Evolutionary conservation across 2,329 filamentous ascomycete species (phyloP).

Genomic region (Aaosphaeria pasadenensis): DNA sequence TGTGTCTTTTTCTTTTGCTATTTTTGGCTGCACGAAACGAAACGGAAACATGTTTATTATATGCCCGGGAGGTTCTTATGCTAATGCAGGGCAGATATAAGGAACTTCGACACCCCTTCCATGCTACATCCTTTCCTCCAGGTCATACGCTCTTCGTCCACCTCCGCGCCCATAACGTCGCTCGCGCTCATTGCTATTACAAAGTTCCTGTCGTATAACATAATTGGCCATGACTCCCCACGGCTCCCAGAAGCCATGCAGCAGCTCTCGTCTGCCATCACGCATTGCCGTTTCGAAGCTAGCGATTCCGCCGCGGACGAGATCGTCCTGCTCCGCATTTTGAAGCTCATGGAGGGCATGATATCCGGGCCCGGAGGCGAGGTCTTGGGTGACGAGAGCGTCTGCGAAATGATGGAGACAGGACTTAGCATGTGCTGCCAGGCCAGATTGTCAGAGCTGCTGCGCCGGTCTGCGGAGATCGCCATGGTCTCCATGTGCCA

Average conservation of each 20-base stretch:
- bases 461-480: slow-evolving; percentile 89
- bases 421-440: slow-evolving; percentile 97
- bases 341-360: slow-evolving; percentile 98
- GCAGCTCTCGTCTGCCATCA: slow-evolving; percentile 88
- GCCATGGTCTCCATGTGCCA: slow-evolving; percentile 99
- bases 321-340: slow-evolving; percentile 87
- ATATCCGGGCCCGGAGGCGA: slow-evolving; percentile 89
- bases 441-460: slow-evolving; percentile 81
- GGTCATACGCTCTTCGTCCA: slow-evolving; percentile 93
- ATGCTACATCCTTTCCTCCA: slow-evolving; percentile 92
- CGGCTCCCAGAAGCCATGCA: slow-evolving; percentile 91
- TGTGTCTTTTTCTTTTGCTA: no score
- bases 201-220: slow-evolving; percentile 94
- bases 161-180: slow-evolving; percentile 92
- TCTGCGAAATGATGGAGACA: slow-evolving; percentile 99
- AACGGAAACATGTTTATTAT: no score
- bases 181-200: slow-evolving; percentile 89
- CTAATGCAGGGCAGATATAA: slow-evolving; percentile 63
- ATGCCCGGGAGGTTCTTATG: slow-evolving; percentile 1
- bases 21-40: no score
- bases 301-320: slow-evolving; percentile 94
- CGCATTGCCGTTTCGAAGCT: slow-evolving; percentile 95
- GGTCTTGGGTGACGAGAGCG: slow-evolving; percentile 93
- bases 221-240: slow-evolving; percentile 81
- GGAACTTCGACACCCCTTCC: slow-evolving; percentile 81